These are phyloP conservation scores for Gliomastix tumulicola DNA, from an alignment of 2,329 filamentous ascomycete genomes.

Conservation along the genomic window DNA sequence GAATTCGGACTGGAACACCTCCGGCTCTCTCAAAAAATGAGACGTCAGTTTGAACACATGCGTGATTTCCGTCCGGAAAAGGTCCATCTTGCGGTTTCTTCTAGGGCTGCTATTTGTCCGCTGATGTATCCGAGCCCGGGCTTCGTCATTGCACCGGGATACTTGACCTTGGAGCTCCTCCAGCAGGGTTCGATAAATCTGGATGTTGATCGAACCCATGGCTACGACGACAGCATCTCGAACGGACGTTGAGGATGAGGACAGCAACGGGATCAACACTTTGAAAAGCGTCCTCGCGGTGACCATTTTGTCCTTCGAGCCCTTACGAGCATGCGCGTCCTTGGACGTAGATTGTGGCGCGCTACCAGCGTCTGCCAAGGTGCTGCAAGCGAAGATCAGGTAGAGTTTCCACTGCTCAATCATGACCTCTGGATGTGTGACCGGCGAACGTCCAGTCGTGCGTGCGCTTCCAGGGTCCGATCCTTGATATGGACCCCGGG, in stretches of 20 bases:
- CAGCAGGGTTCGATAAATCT: constrained; percentile 83
- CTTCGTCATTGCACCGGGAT: constrained; percentile 79
- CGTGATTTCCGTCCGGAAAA: constrained; percentile 87
- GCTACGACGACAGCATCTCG: constrained; percentile 86
- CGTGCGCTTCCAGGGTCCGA: constrained; percentile 50
- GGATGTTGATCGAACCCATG: constrained; percentile 89
- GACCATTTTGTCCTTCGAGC: constrained; percentile 76
- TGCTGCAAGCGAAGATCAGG: constrained; percentile 94
- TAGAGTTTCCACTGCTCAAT: constrained; percentile 99
- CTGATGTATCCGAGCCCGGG: constrained; percentile 79
- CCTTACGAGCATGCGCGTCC: constrained; percentile 74
- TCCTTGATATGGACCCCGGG: constrained; percentile 58
- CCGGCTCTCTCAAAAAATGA: constrained; percentile 72
- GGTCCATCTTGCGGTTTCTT: constrained; percentile 76
- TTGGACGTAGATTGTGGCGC: constrained; percentile 32
- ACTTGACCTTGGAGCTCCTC: constrained; percentile 87
- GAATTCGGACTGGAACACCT: constrained; percentile 82
- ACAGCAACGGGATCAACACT: constrained; percentile 81
- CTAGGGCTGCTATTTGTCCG: constrained; percentile 77
- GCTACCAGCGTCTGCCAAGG: constrained; percentile 74
- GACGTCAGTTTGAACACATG: constrained; percentile 94
- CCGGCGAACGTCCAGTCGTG: constrained; percentile 47
- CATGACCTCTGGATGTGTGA: constrained; percentile 75
- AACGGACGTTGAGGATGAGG: constrained; percentile 71
- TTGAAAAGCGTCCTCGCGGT: constrained; percentile 87